Evolutionary conservation across 495 filamentous ascomycete species (phyloP).

Genomic region (Mytilinidion resinicola): DNA sequence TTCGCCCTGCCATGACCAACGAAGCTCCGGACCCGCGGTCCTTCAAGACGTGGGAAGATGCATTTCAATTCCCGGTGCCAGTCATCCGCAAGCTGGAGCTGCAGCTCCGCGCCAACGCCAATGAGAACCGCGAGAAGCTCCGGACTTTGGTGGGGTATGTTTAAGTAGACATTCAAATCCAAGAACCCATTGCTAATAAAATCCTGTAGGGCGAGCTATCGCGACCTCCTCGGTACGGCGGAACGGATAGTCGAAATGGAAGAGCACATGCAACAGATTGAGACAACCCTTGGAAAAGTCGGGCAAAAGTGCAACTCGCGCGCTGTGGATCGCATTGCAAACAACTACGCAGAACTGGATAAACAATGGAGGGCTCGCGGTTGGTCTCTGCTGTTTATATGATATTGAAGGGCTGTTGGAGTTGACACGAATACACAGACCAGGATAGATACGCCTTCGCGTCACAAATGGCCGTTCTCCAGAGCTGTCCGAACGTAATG

Average conservation of each 20-base stretch:
- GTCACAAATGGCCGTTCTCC: conserved; percentile 57
- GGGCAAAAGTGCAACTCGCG: conserved; percentile 71
- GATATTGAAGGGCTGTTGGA: conserved; percentile 22
- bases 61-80: conserved; percentile 60
- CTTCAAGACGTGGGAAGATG: conserved; percentile 60
- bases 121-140: conserved; percentile 80
- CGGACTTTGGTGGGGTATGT: conserved; percentile 81
- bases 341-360: conserved; percentile 57
- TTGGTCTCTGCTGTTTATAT: conserved; percentile 31
- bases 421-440: conserved; percentile 39
- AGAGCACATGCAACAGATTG: conserved; percentile 63
- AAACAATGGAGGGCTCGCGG: conserved; percentile 35
- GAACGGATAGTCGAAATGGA: conserved; percentile 90
- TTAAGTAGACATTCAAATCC: background rate
- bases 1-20: conserved; percentile 43
- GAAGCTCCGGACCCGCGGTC: conserved; percentile 53
- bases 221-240: conserved; percentile 86
- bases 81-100: conserved; percentile 57
- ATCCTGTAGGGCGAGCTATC: conserved; percentile 66
- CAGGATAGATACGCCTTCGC: conserved; percentile 50
- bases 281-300: conserved; percentile 61
- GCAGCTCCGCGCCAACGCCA: conserved; percentile 58
- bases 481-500: conserved; percentile 50
- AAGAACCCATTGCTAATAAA: conserved; percentile 2
- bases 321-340: conserved; percentile 59